Conservation (phyloP, 2,329 filamentous ascomycete species). For the Scedosporium apiospermum region DNA sequence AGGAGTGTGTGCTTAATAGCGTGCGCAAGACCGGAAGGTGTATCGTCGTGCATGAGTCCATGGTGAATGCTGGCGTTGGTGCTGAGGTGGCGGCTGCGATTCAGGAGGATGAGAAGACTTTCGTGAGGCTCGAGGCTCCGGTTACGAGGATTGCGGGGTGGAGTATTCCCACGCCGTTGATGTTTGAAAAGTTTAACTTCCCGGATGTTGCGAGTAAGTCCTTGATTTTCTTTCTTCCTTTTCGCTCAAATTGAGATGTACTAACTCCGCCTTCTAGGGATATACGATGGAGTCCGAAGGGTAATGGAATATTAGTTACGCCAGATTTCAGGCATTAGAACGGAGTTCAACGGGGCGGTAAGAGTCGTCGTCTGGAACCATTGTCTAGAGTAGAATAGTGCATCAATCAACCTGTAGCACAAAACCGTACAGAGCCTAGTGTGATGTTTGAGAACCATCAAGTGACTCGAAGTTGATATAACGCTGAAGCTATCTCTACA, state of each 20-base stretch:
- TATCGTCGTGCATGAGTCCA: constrained; percentile 84
- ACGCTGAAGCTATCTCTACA: not conserved
- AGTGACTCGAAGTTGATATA: not conserved
- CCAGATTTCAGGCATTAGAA: not conserved
- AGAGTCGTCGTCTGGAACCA: no score
- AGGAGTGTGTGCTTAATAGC: constrained; percentile 67
- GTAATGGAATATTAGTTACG: constrained; percentile 49
- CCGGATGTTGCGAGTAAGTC: constrained; percentile 80
- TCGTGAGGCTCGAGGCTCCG: constrained; percentile 74
- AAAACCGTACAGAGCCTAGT: not conserved
- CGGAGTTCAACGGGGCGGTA: not conserved
- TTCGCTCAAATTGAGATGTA: not conserved
- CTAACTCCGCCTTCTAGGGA: constrained; percentile 6
- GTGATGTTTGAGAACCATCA: not conserved
- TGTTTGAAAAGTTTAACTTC: constrained; percentile 72
- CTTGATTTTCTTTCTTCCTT: not conserved
- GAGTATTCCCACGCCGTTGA: constrained; percentile 72
- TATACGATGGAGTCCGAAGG: constrained; percentile 46
- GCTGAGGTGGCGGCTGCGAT: constrained; percentile 84
- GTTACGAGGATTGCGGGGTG: constrained; percentile 81
- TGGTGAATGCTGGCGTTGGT: constrained; percentile 82
- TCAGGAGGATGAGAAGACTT: constrained; percentile 67
- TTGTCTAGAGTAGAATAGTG: no score
- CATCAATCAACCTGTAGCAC: no score
- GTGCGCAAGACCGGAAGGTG: constrained; percentile 80